phyloP scores from a whole-genome alignment of 176 grass and related monocot species.

The Tillandsia leiboldiana region DNA sequence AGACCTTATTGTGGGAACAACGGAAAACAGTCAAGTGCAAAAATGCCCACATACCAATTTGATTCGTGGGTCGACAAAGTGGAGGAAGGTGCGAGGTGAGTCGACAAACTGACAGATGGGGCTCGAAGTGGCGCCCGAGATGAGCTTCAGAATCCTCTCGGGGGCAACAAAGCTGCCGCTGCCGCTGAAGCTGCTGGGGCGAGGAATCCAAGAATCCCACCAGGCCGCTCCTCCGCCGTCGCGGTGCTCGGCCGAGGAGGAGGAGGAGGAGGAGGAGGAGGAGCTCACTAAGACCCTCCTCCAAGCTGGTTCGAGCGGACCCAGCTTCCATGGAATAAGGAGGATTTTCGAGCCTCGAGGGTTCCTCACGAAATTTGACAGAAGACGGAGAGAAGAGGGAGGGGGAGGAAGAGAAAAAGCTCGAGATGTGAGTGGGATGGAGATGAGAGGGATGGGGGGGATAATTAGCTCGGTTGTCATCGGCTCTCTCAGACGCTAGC shows the following conservation, averaged over 20 bases:
- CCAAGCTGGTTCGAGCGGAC: constrained; percentile 3
- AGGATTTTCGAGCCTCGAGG: not conserved
- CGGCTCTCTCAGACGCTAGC: not conserved
- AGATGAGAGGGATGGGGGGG: constrained; percentile 3
- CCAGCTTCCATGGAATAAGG: not conserved
- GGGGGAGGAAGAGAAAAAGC: constrained; percentile 8
- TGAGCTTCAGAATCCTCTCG: constrained; percentile 67
- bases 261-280: constrained; percentile 28
- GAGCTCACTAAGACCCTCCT: constrained; percentile 25
- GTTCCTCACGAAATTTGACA: not conserved
- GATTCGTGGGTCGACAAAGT: constrained; percentile 79
- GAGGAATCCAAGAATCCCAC: constrained; percentile 70
- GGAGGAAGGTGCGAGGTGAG: constrained; percentile 76
- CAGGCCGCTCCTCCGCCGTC: constrained; percentile 7
- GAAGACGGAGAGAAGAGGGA: not conserved
- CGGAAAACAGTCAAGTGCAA: not conserved
- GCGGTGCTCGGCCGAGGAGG: constrained; percentile 11
- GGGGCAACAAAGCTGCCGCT: constrained; percentile 21
- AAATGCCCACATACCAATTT: constrained; percentile 53
- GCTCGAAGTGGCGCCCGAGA: constrained; percentile 74
- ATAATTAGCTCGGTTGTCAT: not conserved
- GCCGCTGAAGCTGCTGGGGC: not conserved
- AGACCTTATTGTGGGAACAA: too few relatives aligned
- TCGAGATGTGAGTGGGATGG: not conserved
- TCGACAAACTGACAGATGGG: constrained; percentile 91